These are phyloP conservation scores for Sporothrix schenckii DNA, from an alignment of 2,329 filamentous ascomycete species.

Conservation along the genomic window DNA sequence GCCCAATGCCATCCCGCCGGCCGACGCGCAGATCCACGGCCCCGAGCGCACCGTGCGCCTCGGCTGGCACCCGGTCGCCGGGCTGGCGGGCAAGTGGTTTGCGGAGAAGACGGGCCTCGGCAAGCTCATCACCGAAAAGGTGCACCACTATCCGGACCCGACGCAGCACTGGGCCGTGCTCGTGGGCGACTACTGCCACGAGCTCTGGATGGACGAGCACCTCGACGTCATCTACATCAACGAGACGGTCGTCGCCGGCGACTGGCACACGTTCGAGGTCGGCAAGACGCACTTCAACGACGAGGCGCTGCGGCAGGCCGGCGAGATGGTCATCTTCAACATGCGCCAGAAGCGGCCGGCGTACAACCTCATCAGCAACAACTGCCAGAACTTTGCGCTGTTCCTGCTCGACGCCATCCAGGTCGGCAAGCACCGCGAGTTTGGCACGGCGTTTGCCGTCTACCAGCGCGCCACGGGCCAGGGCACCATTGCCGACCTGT, in stretches of 20 bases:
- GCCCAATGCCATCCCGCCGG: constrained; percentile 50
- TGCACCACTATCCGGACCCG: constrained; percentile 59
- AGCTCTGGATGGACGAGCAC: constrained; percentile 65
- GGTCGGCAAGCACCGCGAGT: constrained; percentile 53
- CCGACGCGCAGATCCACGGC: constrained; percentile 44
- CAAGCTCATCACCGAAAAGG: constrained; percentile 58
- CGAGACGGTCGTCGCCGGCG: constrained; percentile 48
- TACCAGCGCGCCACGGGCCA: constrained; percentile 55
- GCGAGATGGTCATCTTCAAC: constrained; percentile 56
- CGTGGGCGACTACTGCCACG: constrained; percentile 58
- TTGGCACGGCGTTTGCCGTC: constrained; percentile 57
- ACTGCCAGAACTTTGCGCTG: constrained; percentile 62
- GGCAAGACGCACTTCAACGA: constrained; percentile 59
- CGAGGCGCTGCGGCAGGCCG: constrained; percentile 54
- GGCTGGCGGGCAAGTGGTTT: constrained; percentile 61
- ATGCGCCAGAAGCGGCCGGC: constrained; percentile 54
- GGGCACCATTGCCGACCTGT: constrained; percentile 57
- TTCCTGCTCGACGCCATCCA: constrained; percentile 59
- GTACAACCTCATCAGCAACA: constrained; percentile 63
- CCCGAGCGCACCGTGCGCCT: constrained; percentile 53
- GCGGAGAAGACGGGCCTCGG: constrained; percentile 59
- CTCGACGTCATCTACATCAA: constrained; percentile 62
- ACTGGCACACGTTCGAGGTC: constrained; percentile 57
- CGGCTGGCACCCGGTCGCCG: constrained; percentile 62
- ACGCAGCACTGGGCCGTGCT: constrained; percentile 64